Evolutionary conservation across 2,329 filamentous ascomycete species (phyloP).

Genomic region (Scedosporium minutisporum): DNA sequence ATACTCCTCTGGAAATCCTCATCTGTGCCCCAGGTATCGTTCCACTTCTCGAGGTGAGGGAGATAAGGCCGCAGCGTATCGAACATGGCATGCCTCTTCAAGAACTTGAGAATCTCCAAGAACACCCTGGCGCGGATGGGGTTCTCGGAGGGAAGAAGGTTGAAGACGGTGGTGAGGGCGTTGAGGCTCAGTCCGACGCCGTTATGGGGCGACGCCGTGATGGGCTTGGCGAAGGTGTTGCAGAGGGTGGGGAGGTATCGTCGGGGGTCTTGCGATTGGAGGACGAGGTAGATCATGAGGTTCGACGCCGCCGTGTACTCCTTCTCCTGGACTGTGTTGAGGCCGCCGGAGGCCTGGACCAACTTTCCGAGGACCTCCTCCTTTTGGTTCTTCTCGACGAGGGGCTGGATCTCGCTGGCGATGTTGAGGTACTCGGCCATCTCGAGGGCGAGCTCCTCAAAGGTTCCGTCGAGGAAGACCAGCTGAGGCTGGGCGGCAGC

Average conservation of each 20-base stretch:
- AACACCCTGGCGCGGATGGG: conserved; percentile 85
- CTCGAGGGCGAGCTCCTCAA: conserved; percentile 87
- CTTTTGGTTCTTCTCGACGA: conserved; percentile 65
- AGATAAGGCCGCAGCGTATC: conserved; percentile 78
- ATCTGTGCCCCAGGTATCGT: conserved; percentile 72
- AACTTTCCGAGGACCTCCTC: conserved; percentile 86
- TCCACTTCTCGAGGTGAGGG: conserved; percentile 72
- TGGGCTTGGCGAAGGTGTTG: conserved; percentile 77
- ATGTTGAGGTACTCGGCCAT: conserved; percentile 89
- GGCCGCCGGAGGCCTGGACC: conserved; percentile 63
- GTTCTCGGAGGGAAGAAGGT: conserved; percentile 69
- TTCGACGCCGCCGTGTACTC: conserved; percentile 96
- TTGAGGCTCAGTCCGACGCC: conserved; percentile 79
- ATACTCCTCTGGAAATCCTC: conserved; percentile 77
- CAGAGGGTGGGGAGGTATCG: conserved; percentile 83
- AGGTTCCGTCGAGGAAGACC: conserved; percentile 79
- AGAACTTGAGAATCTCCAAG: conserved; percentile 74
- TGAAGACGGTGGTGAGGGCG: conserved; percentile 92
- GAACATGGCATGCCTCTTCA: conserved; percentile 66
- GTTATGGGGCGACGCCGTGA: conserved; percentile 77
- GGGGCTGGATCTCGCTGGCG: conserved; percentile 65
- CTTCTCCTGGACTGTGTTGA: conserved; percentile 87
- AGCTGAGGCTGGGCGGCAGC: conserved; percentile 41
- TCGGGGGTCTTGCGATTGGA: conserved; percentile 75
- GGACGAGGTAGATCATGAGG: conserved; percentile 85